Evolutionary conservation across 1,284 basidiomycete genomes (phyloP), one percentile per base, ranked within the genome.

Genomic region (Somion occarium): DNA sequence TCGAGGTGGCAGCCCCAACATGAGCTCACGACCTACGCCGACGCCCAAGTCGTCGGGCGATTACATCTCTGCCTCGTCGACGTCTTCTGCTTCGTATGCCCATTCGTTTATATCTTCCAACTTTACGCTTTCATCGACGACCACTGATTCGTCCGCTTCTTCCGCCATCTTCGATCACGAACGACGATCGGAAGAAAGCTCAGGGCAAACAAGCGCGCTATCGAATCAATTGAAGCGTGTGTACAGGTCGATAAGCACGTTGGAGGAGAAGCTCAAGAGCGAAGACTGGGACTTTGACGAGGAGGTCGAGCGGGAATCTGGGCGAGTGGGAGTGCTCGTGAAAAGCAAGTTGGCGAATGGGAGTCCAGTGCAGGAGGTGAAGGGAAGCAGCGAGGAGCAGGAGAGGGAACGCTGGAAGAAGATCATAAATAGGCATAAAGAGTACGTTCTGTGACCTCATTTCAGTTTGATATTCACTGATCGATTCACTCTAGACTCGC

Each of bases 201-300:
- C 82, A 38, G 79, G 83, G n/a, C 72, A 75, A 22, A 80, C 76
- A 48, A 87, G 84, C 56, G 80, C 82, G 0, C 84, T 91, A 43
- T 82, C 90, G 1, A 62, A 75, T 7, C 84, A 92, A 61, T 78
- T 95, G 50, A 93, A 93, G 71, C 79, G 79, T 53, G 74, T 91
- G 0, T 95, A 95, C 65, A 79, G 89, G 18, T 78, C 73, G 27
- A 90, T 94, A 55, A 81, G 83, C 3, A 72, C 72, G 7, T 71
- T 93, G 5, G 93, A 95, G 68, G 73, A 76, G 2, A 85, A 80
- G 61, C 73, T 94, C 11, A 78, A 89, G 59, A 71, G 77, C 47
- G 85, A 86, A 50, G 80, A 72, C 34, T 74, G 72, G 1, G 70
- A 73, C 19, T 71, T 56, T 23, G 58, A 56, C 7, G 61, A 62